Base-by-base conservation (phyloP, 768 basidiomycete species). In the Amanita rubescens region DNA sequence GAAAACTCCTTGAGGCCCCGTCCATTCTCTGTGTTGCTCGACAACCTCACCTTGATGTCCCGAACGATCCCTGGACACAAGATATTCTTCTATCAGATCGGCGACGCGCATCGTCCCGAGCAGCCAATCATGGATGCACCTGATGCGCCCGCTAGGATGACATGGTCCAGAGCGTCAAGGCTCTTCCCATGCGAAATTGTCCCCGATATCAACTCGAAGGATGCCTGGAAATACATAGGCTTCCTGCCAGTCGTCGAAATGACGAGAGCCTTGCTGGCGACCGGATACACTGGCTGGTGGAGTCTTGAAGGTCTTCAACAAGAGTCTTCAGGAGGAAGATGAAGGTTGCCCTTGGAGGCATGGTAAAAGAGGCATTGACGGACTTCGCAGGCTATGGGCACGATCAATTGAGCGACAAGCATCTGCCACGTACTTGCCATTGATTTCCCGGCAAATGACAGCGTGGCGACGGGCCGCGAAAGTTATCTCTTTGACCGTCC, bases 81-180 rank as follows among this genome's bases (percentile, higher is more conserved):
- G 58, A 70, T 74, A 57, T 74, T 70, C 60, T 61, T 71, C 48
- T 70, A 68, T 57, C 72, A 74, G 47, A 55, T 72, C 53, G 72
- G 71, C 49, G 71, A 74, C 58, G 71, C 66, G 45, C 41, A 59
- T 51, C 55, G 58, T 53, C 68, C 58, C 24, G 42, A 56, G 3
- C 35, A 57, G 3, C 58, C 63, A 3, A 55, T 60, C 19, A 37
- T 55, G 25, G 50, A 62, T 38, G 33, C 45, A 3, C 62, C 62
- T 15, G 57, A 60, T 25, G 56, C 60, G 17, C 68, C 68, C 9
- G 57, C 61, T 1, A 61, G 67, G n/a, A 66, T 68, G 65, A 59
- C 59, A 38, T 74, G 72, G 72, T 71, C 70, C n/a, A 63, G 71
- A 8, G 62, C 65, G 6, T 63, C 61, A 17, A 66, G 72, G 8